Evolutionary conservation across 2,329 filamentous ascomycete genomes (phyloP).

Genomic region (Aspergillus pseudonomiae): DNA sequence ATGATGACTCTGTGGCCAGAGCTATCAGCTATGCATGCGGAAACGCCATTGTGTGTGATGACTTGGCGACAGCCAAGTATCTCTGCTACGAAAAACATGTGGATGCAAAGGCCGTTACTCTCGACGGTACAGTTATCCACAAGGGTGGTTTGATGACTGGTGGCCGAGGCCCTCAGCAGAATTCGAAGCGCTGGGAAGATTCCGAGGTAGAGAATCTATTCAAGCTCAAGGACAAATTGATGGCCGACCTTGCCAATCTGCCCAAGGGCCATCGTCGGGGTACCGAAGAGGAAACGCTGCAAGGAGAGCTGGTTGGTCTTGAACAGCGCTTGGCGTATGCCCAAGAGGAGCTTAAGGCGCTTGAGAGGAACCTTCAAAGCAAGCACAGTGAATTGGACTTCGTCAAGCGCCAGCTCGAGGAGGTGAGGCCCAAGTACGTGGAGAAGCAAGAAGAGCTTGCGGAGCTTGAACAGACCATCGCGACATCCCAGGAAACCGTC

Average conservation of each 20-base stretch:
- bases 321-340: conserved; percentile 74
- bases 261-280: conserved; percentile 77
- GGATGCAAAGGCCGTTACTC: conserved; percentile 88
- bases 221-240: conserved; percentile 72
- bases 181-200: conserved; percentile 84
- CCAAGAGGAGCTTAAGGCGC: conserved; percentile 74
- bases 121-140: conserved; percentile 95
- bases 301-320: conserved; percentile 76
- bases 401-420: conserved; percentile 71
- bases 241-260: conserved; percentile 76
- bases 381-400: conserved; percentile 81
- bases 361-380: conserved; percentile 81
- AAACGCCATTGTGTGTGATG: conserved; percentile 92
- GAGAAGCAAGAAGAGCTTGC: conserved; percentile 72
- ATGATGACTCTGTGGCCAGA: conserved; percentile 82
- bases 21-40: conserved; percentile 95
- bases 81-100: conserved; percentile 84
- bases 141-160: conserved; percentile 97
- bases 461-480: conserved; percentile 59
- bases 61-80: conserved; percentile 80
- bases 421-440: conserved; percentile 76
- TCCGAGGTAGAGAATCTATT: conserved; percentile 84
- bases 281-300: conserved; percentile 76
- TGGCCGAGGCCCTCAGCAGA: conserved; percentile 78
- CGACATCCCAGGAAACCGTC: conserved; percentile 65